Evolutionary conservation across 1,284 basidiomycete genomes (phyloP).

Genomic region (Cryptococcus jaspeensis): DNA sequence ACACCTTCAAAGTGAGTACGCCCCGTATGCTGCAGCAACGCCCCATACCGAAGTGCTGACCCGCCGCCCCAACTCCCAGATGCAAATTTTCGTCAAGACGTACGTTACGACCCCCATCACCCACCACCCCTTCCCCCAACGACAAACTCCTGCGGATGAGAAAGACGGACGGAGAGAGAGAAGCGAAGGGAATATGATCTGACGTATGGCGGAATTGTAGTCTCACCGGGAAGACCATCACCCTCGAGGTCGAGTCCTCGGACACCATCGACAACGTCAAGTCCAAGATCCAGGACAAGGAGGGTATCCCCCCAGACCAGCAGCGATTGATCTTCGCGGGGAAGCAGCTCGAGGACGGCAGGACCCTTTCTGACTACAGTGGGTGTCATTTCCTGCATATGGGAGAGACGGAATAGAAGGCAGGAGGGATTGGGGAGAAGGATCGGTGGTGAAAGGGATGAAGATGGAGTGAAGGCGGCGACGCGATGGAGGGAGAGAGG

Average conservation of each 20-base stretch:
- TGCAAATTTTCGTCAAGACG: conserved; percentile 42
- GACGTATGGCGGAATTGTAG: conserved; percentile 49
- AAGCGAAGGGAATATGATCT: neutral
- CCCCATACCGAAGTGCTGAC: neutral
- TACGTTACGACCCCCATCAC: conserved; percentile 7
- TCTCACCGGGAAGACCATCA: conserved; percentile 60
- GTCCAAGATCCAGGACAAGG: conserved; percentile 61
- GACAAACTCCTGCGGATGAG: neutral
- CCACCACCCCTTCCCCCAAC: neutral
- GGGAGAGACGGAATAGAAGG: neutral
- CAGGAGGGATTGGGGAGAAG: neutral
- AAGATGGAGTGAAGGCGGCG: neutral
- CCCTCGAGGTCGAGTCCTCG: conserved; percentile 60
- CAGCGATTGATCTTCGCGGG: conserved; percentile 92
- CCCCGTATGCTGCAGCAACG: neutral
- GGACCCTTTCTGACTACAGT: conserved; percentile 89
- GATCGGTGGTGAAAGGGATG: neutral
- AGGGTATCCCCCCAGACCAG: conserved; percentile 85
- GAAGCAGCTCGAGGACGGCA: conserved; percentile 95
- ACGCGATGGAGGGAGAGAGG: neutral
- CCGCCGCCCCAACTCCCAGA: conserved; percentile 12
- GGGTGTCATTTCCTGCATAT: conserved; percentile 20
- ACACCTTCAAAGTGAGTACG: conserved; percentile 20
- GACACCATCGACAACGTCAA: conserved; percentile 65
- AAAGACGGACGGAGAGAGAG: neutral